Evolutionary conservation across 2,329 filamentous ascomycete species (phyloP).

Genomic region (Pochonia chlamydosporia): DNA sequence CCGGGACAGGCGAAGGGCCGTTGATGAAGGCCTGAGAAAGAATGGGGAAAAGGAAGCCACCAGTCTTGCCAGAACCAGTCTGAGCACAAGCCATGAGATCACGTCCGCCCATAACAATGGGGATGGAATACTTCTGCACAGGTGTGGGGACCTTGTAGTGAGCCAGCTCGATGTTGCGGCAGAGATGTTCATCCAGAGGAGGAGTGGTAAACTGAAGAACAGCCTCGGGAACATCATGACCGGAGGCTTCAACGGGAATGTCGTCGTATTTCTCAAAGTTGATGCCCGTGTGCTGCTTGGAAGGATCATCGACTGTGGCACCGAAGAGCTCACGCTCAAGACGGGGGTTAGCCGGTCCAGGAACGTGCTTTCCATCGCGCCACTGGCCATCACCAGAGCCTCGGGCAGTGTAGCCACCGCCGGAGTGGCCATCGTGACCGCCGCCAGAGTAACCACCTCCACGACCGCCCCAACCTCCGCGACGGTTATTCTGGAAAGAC

Average conservation of each 20-base stretch:
- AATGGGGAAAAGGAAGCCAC: conserved; percentile 98
- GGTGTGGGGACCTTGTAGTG: conserved; percentile 95
- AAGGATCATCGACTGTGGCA: conserved; percentile 74
- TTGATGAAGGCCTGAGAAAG: conserved; percentile 94
- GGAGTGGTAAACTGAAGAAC: conserved; percentile 89
- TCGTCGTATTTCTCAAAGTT: conserved; percentile 99
- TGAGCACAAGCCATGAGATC: conserved; percentile 99
- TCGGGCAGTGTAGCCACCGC: conserved; percentile 53
- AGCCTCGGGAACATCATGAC: conserved; percentile 86
- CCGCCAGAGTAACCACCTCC: conserved; percentile 26
- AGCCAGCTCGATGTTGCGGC: conserved; percentile 88
- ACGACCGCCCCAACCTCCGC: conserved; percentile 26
- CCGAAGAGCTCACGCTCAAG: conserved; percentile 95
- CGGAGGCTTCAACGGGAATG: conserved; percentile 96
- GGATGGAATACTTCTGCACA: conserved; percentile 98
- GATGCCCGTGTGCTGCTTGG: conserved; percentile 96
- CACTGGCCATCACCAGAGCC: conserved; percentile 94
- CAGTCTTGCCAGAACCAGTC: conserved; percentile 99
- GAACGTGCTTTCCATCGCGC: conserved; percentile 93
- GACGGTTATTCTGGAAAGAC: conserved; percentile 20
- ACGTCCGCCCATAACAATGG: conserved; percentile 95
- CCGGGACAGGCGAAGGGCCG: conserved; percentile 69
- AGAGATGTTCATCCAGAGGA: conserved; percentile 87
- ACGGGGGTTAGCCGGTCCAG: conserved; percentile 81
- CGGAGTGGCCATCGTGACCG: conserved; percentile 28